Evolutionary conservation across 2,329 filamentous ascomycete species (phyloP), one percentile per base, ranked within the genome.

Genomic region (Sordariomycetes sp.): DNA sequence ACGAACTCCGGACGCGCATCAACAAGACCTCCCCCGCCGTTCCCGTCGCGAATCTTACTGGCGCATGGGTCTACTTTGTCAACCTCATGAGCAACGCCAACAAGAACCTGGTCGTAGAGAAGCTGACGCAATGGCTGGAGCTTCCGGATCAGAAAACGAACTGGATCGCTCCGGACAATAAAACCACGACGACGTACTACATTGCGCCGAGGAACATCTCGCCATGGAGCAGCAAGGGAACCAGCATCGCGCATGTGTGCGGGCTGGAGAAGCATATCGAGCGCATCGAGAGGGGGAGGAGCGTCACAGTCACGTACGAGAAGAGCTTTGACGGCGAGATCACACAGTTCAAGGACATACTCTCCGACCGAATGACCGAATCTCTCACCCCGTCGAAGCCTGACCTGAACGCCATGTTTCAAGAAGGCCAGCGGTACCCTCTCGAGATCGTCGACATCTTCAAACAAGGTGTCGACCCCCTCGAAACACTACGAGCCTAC

Each of bases 311-410:
- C 47, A 68, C 64, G 43, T 78, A 80, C 54, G 73, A 75, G 32
- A 63, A 61, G 30, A 35, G 46, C 27, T 46, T 49, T 38, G 60
- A 63, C 29, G 59, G 57, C 32, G 58, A 69, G 46, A 58, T 71
- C 41, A 63, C 77, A 44, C 65, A 67, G 25, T 72, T 80, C 50
- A 70, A 74, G 39, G 82, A 95, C 58, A 57, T 79, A 30, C 67
- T 96, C 32, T 77, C 94, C 60, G 92, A 98, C 61, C 82, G 90
- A 38, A 98, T 98, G 92, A 98, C 92, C 15, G 87, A 96, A 65
- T 76, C 72, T 30, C 78, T 95, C 42, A 72, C 72, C 46, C 61
- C 71, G 21, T 62, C 69, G 15, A 67, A 75, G 34, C 90, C 87
- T 5, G 74, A 83, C 46, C 69, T 90, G 30, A 64, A 76, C 23